Conservation (phyloP, 1,284 basidiomycete genomes). For the Sanguinoderma infundibulare region DNA sequence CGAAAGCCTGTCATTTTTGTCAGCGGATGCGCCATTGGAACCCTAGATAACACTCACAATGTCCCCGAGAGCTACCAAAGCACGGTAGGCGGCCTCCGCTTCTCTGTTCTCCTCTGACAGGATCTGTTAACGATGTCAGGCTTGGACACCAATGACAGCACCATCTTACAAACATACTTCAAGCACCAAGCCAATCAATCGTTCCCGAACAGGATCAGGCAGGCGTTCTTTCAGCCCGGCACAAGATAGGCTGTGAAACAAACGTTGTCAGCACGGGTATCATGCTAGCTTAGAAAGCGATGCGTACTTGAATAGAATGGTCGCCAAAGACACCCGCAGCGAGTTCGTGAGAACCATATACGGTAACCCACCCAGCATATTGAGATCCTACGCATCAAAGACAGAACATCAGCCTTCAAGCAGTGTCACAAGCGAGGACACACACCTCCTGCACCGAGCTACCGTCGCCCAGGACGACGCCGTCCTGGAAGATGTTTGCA, state of each 20-base stretch:
- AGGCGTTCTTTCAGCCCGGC: conserved; percentile 49
- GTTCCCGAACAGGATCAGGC: conserved; percentile 35
- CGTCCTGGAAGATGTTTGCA: conserved; percentile 79
- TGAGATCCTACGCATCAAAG: conserved; percentile 52
- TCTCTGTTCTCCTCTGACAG: conserved; percentile 74
- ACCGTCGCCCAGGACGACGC: conserved; percentile 44
- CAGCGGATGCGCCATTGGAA: not conserved
- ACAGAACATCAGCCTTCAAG: not conserved
- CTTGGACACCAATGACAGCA: conserved; percentile 15
- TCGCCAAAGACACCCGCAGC: conserved; percentile 76
- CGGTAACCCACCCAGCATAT: conserved; percentile 51
- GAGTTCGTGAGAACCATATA: conserved; percentile 66
- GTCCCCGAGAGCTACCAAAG: conserved; percentile 89
- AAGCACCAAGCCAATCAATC: conserved; percentile 50
- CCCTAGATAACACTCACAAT: conserved; percentile 36
- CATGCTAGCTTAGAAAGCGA: not conserved
- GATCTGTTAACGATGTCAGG: conserved; percentile 45
- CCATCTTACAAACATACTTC: conserved; percentile 44
- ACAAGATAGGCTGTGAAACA: conserved; percentile 61
- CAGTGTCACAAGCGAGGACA: not conserved
- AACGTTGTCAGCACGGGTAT: conserved; percentile 2
- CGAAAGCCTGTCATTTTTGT: conserved; percentile 49
- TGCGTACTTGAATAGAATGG: conserved; percentile 81
- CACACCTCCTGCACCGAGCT: conserved; percentile 58
- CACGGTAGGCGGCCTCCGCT: conserved; percentile 84